phyloP scores from a whole-genome alignment of 768 basidiomycete genomes.

The Tricholoma flavovirens region DNA sequence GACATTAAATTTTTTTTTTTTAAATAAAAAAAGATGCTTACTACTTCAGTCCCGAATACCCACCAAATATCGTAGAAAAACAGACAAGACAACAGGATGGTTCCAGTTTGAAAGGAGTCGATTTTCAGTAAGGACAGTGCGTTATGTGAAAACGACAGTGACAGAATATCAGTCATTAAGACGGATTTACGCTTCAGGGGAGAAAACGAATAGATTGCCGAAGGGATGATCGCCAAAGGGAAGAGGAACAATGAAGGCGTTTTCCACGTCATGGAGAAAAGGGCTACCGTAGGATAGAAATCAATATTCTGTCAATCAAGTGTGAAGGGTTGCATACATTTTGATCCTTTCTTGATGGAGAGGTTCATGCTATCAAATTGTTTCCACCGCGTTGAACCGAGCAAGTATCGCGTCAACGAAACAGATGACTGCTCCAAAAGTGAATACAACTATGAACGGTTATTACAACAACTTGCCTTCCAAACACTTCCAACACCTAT shows the following conservation, averaged over 20 bases:
- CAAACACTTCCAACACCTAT: slow-evolving; percentile 63
- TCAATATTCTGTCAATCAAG: slow-evolving; percentile 8
- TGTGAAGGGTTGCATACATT: slow-evolving; percentile 30
- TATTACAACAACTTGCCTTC: slow-evolving; percentile 39
- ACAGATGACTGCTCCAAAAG: slow-evolving; percentile 38
- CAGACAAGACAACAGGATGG: slow-evolving; percentile 73
- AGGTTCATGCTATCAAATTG: slow-evolving; percentile 43
- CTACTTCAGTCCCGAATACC: slow-evolving; percentile 87
- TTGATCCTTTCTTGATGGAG: slow-evolving; percentile 38
- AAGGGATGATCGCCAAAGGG: slow-evolving; percentile 59
- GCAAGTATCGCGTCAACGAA: slow-evolving; percentile 40
- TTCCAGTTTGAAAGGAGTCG: slow-evolving; percentile 87
- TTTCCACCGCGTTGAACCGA: slow-evolving; percentile 55
- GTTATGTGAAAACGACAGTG: slow-evolving; percentile 77
- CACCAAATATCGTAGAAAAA: slow-evolving; percentile 95
- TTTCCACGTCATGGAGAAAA: slow-evolving; percentile 41
- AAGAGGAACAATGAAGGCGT: slow-evolving; percentile 53
- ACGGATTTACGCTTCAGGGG: slow-evolving; percentile 48
- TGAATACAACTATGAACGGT: background rate
- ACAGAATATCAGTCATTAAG: slow-evolving; percentile 68
- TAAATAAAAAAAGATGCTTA: no score
- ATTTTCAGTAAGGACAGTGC: slow-evolving; percentile 75
- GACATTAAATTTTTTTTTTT: background rate
- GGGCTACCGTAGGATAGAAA: slow-evolving; percentile 21
- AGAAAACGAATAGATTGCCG: slow-evolving; percentile 54